Base-by-base conservation (phyloP, 169 alveolate genomes). In the Babesia bovis region DNA sequence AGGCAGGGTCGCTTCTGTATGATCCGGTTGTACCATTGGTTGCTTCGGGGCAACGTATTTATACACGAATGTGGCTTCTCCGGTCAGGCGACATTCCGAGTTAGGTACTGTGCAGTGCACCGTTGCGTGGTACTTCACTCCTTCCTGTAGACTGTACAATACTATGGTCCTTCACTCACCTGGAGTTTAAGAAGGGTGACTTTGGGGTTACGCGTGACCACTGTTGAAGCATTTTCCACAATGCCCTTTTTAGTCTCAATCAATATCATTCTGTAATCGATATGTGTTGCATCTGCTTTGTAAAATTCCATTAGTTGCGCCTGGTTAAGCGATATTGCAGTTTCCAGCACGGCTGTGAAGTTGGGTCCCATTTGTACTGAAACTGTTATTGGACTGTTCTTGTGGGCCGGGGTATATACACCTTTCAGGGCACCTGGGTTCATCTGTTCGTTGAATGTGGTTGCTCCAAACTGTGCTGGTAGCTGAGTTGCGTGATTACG, bases 181-280 rank as follows among this genome's bases (percentile, higher is more conserved):
- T 63, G 58, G 38, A 75, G 65, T 50, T 55, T 61, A 23, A 55
- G 55, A 12, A 73, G 76, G 35, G 65, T 73, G 40, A 73, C 41
- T 40, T 61, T 36, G 1, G 73, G 30, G 35, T 65, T 41, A 36
- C 59, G 60, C 17, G 85, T 76, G 23, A 51, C 44, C 19, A 76
- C 65, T 7, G 85, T 76, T 7, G 85, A 66, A 10, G 81, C 77
- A 40, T 76, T 76, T 58, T 76, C 81, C 21, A 76, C 81, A 0
- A 66, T 21, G 30, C 75, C 73, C 32, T 59, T 28, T 28, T 65
- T 47, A 23, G 71, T 17, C 52, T 76, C 85, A 21, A 67, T 63
- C 49, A 76, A 49, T 6, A 76, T 53, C 49, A 76, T 36, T 50
- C 28, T 76, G 73, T 66, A 67, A 55, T 76, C 66, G 36, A 70